A percentile compares a stretch with the other conserved stretches of the same genome.
Conservation (phyloP, 1,284 basidiomycete genomes). For the Meira nashicola region DNA sequence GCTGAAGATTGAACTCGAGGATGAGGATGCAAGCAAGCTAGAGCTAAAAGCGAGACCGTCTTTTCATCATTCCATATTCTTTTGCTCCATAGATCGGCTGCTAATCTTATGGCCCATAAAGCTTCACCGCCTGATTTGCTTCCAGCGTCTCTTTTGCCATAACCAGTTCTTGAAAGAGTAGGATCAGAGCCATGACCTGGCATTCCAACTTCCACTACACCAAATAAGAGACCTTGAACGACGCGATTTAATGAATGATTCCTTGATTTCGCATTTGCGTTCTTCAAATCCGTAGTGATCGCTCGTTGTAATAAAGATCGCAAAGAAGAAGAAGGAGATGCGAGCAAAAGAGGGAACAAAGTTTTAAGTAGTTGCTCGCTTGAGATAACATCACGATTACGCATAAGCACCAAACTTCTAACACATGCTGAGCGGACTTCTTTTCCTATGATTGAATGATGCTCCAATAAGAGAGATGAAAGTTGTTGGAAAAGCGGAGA, state of each 20-base stretch:
- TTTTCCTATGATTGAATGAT: conserved; percentile 41
- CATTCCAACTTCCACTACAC: conserved; percentile 89
- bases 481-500: conserved; percentile 33
- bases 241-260: conserved; percentile 95
- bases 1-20: conserved; percentile 92
- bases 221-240: conserved; percentile 91
- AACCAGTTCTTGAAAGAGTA: conserved; percentile 48
- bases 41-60: conserved; percentile 83
- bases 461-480: conserved; percentile 42
- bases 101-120: conserved; percentile 93
- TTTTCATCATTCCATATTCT: conserved; percentile 90
- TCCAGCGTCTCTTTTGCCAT: conserved; percentile 58
- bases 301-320: conserved; percentile 84
- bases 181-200: conserved; percentile 39
- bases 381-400: conserved; percentile 85
- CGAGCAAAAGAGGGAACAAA: conserved; percentile 84
- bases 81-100: conserved; percentile 91
- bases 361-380: conserved; percentile 84
- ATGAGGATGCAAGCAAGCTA: conserved; percentile 89
- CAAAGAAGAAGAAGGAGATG: conserved; percentile 74
- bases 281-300: conserved; percentile 90
- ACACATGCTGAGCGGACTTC: conserved; percentile 42
- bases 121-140: conserved; percentile 62
- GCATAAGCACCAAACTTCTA: conserved; percentile 63
- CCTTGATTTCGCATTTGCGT: conserved; percentile 79